Conservation (phyloP, 2,329 filamentous ascomycete species). For the Scortechinia acanthostroma region DNA sequence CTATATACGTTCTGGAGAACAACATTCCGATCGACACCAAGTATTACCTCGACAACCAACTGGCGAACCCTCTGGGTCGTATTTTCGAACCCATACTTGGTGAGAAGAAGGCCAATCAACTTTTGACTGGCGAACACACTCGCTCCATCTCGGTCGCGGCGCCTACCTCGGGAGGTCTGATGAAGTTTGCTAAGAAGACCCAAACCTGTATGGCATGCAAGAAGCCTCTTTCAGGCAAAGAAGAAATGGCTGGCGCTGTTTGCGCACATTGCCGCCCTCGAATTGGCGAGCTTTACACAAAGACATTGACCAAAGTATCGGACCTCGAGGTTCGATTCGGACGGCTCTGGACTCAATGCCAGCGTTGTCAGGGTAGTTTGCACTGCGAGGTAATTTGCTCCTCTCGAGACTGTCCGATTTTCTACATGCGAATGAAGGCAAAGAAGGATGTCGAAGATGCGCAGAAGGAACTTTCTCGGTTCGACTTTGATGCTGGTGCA, state of each 20-base stretch:
- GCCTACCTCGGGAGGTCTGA: slow-evolving; percentile 82
- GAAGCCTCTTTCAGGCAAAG: slow-evolving; percentile 76
- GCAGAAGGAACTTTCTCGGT: slow-evolving; percentile 80
- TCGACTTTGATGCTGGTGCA: slow-evolving; percentile 63
- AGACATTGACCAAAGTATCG: slow-evolving; percentile 78
- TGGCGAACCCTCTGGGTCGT: slow-evolving; percentile 84
- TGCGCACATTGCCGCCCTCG: slow-evolving; percentile 79
- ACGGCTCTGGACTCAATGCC: slow-evolving; percentile 93
- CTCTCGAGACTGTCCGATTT: slow-evolving; percentile 93
- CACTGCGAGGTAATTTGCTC: slow-evolving; percentile 98
- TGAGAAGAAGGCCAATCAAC: slow-evolving; percentile 78
- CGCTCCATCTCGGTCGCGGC: slow-evolving; percentile 89
- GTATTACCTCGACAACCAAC: slow-evolving; percentile 97
- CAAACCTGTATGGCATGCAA: slow-evolving; percentile 99
- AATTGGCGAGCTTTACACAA: slow-evolving; percentile 87
- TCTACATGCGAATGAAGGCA: slow-evolving; percentile 99
- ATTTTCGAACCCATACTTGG: slow-evolving; percentile 98
- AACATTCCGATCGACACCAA: slow-evolving; percentile 96
- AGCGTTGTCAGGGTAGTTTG: slow-evolving; percentile 93
- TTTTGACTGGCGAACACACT: slow-evolving; percentile 89
- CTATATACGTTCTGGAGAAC: slow-evolving; percentile 92
- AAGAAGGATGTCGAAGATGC: slow-evolving; percentile 98
- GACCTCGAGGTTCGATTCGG: slow-evolving; percentile 91
- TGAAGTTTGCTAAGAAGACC: slow-evolving; percentile 98
- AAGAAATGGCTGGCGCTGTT: slow-evolving; percentile 78